phyloP scores from a whole-genome alignment of 257 asterid genomes.

The Solanum bulbocastanum region DNA sequence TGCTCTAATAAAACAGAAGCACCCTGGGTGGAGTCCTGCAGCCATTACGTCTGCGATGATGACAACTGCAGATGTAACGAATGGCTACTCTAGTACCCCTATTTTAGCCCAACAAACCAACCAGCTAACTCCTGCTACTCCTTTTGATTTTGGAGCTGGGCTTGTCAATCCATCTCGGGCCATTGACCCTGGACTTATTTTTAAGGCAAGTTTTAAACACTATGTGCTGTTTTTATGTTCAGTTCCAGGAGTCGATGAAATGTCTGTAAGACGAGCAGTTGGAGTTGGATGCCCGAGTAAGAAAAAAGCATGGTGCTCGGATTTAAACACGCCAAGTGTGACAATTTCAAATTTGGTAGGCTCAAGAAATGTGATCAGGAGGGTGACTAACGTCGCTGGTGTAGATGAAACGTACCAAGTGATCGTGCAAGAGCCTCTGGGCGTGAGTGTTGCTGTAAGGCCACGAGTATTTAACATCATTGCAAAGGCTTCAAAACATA shows the following conservation, averaged over 20 bases:
- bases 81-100: slow-evolving; percentile 27
- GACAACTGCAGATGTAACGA: slow-evolving; percentile 45
- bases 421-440: slow-evolving; percentile 34
- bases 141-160: slow-evolving; percentile 63
- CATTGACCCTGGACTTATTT: slow-evolving; percentile 55
- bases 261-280: slow-evolving; percentile 35
- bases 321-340: slow-evolving; percentile 50
- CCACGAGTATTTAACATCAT: slow-evolving; percentile 33
- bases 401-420: slow-evolving; percentile 41
- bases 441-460: slow-evolving; percentile 31
- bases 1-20: slow-evolving; percentile 54
- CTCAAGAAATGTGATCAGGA: slow-evolving; percentile 35
- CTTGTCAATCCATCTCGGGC: slow-evolving; percentile 47
- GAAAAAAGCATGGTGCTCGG: slow-evolving; percentile 44
- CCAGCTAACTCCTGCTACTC: slow-evolving; percentile 40
- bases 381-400: slow-evolving; percentile 44
- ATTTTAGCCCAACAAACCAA: slow-evolving; percentile 29
- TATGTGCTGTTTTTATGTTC: slow-evolving; percentile 45
- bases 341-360: slow-evolving; percentile 54
- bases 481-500: slow-evolving; percentile 35
- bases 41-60: slow-evolving; percentile 57
- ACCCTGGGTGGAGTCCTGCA: slow-evolving; percentile 49
- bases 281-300: slow-evolving; percentile 38
- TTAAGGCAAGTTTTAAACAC: slow-evolving; percentile 32
- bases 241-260: slow-evolving; percentile 57